These are phyloP conservation scores for Heritiera littoralis DNA, from an alignment of 345 rosid species.

Conservation along the genomic window DNA sequence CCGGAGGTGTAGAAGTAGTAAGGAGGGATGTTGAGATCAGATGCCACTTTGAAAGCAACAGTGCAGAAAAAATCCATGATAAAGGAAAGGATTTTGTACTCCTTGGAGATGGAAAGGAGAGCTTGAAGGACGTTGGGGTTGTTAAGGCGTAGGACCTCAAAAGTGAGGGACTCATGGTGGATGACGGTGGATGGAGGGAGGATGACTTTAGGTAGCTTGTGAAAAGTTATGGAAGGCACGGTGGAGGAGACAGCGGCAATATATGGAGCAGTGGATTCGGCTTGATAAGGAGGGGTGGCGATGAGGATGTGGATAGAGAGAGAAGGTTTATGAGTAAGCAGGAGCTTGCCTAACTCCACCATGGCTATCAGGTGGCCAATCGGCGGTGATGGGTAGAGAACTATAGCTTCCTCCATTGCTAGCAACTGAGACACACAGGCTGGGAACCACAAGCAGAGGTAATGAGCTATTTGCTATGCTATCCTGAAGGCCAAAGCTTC, in stretches of 20 bases:
- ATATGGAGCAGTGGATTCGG: conserved; percentile 44
- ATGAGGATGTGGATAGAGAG: conserved; percentile 54
- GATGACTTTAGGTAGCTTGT: conserved; percentile 41
- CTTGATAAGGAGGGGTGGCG: conserved; percentile 41
- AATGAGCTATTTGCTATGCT: neutral
- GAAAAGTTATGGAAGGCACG: conserved; percentile 48
- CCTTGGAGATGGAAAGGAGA: conserved; percentile 37
- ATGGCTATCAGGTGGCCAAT: conserved; percentile 68
- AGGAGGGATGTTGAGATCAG: conserved; percentile 40
- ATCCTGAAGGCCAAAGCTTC: neutral
- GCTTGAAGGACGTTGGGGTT: conserved; percentile 44
- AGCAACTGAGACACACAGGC: neutral
- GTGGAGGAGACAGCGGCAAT: conserved; percentile 36
- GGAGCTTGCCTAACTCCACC: conserved; percentile 68
- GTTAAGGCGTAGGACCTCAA: conserved; percentile 36
- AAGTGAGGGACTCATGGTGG: conserved; percentile 36
- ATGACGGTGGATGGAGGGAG: conserved; percentile 31
- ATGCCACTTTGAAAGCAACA: conserved; percentile 31
- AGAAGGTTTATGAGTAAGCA: conserved; percentile 49
- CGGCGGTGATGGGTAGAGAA: conserved; percentile 62
- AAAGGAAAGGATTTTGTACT: conserved; percentile 35
- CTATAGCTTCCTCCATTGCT: conserved; percentile 39
- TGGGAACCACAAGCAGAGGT: neutral
- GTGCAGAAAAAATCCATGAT: conserved; percentile 54
- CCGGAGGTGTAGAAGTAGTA: conserved; percentile 50